A percentile compares a stretch with the other conserved stretches of the same genome.
These are phyloP conservation scores for Trichosanthes cucumerina DNA, from an alignment of 306 rosid genomes.

Conservation along the genomic window DNA sequence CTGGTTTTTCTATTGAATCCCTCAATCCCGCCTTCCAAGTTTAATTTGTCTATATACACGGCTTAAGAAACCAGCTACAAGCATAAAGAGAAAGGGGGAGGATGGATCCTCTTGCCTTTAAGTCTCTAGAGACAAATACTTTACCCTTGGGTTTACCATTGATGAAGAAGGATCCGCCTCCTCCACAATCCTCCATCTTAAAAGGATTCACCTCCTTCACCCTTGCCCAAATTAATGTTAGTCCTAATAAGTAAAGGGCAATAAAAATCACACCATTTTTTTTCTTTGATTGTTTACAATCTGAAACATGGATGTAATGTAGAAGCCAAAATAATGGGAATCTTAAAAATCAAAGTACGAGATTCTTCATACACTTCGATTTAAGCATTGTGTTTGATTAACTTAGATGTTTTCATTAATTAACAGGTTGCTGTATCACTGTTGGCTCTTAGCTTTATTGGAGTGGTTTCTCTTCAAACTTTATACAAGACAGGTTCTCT, in stretches of 20 bases:
- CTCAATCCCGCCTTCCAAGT: background rate
- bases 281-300: background rate
- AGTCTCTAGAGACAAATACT: background rate
- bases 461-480: slow-evolving; percentile 53
- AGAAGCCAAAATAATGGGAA: background rate
- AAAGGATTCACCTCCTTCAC: background rate
- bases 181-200: background rate
- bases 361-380: background rate
- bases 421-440: slow-evolving; percentile 56
- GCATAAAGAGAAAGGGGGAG: background rate
- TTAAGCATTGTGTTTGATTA: background rate
- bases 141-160: background rate
- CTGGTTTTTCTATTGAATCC: background rate
- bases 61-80: background rate
- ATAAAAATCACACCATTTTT: background rate
- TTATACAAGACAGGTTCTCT: slow-evolving; percentile 55
- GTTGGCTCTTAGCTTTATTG: slow-evolving; percentile 60
- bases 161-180: background rate
- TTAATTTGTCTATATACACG: background rate
- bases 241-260: background rate
- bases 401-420: slow-evolving; percentile 19
- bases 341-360: background rate
- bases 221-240: background rate
- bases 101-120: background rate
- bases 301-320: background rate